These are phyloP conservation scores for Sporisorium scitamineum DNA, from an alignment of 1,284 basidiomycete species.

Conservation along the genomic window DNA sequence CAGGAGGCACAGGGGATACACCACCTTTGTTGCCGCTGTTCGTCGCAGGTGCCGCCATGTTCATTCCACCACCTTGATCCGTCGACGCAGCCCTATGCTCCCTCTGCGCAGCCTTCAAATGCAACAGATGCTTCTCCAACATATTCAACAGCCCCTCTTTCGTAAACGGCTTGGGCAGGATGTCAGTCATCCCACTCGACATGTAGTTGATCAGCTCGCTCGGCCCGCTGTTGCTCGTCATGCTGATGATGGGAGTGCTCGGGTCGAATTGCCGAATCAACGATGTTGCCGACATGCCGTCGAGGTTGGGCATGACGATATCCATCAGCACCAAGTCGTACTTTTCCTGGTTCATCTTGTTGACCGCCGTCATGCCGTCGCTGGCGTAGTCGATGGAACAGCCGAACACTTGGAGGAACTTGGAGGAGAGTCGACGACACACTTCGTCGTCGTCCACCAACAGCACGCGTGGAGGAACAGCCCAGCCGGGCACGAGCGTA, in stretches of 20 bases:
- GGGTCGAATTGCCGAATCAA: conserved; percentile 93
- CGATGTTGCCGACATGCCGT: conserved; percentile 85
- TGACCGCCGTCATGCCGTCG: conserved; percentile 89
- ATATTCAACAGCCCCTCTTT: conserved; percentile 89
- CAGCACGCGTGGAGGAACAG: conserved; percentile 75
- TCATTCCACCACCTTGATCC: conserved; percentile 6
- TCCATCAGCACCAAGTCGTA: conserved; percentile 90
- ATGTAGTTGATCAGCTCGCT: conserved; percentile 93
- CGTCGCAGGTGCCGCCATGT: background rate
- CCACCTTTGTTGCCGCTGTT: background rate
- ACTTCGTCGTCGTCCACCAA: conserved; percentile 96
- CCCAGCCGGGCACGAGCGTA: conserved; percentile 80
- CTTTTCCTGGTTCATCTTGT: conserved; percentile 92
- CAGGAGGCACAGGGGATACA: background rate
- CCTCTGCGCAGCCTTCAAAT: conserved; percentile 85
- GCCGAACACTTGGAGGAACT: conserved; percentile 94
- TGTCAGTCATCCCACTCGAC: conserved; percentile 92
- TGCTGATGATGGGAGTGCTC: conserved; percentile 94
- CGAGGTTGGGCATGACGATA: conserved; percentile 93
- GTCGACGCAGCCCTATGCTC: conserved; percentile 18
- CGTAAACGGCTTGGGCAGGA: conserved; percentile 96
- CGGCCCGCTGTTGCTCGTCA: conserved; percentile 93
- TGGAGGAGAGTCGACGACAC: conserved; percentile 85
- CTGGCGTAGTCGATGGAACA: conserved; percentile 94
- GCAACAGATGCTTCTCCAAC: conserved; percentile 95